A percentile compares a stretch with the other conserved stretches of the same genome.
Conservation (phyloP, 2,329 filamentous ascomycete genomes). For the Fusarium nodosum region DNA sequence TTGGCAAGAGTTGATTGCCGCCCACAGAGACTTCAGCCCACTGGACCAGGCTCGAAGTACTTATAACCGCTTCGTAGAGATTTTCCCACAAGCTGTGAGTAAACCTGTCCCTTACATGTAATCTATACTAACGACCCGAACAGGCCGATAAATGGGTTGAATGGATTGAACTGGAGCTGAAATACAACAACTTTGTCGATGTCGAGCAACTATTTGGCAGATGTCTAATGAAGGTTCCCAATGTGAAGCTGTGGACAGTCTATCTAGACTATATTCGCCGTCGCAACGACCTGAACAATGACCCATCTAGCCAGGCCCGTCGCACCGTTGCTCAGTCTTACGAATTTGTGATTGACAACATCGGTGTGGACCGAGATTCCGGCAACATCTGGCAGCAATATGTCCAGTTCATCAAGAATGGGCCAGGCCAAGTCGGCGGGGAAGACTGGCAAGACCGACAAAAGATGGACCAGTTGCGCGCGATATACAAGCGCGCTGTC, state of each 20-base stretch:
- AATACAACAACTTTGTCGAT: constrained; percentile 82
- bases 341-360: constrained; percentile 89
- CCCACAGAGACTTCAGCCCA: constrained; percentile 85
- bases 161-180: constrained; percentile 90
- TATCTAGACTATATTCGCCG: constrained; percentile 97
- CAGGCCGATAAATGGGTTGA: constrained; percentile 93
- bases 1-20: constrained; percentile 88
- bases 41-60: constrained; percentile 82
- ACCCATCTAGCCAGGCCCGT: constrained; percentile 81
- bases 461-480: constrained; percentile 94
- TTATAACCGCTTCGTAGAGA: constrained; percentile 87
- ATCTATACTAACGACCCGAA: constrained; percentile 48
- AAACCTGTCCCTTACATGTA: background rate
- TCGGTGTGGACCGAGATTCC: constrained; percentile 92
- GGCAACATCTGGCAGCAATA: constrained; percentile 95
- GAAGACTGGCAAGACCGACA: constrained; percentile 96
- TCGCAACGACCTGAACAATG: constrained; percentile 85
- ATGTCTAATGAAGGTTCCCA: constrained; percentile 82
- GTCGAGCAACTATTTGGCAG: constrained; percentile 87
- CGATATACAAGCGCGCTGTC: constrained; percentile 92
- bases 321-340: constrained; percentile 87
- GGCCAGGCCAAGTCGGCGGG: constrained; percentile 87
- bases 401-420: constrained; percentile 90
- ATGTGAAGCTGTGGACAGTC: constrained; percentile 89
- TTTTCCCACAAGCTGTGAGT: constrained; percentile 93